Evolutionary conservation across 2,329 filamentous ascomycete species (phyloP), one percentile per base, ranked within the genome.

Genomic region (Pseudogymnoascus verrucosus): DNA sequence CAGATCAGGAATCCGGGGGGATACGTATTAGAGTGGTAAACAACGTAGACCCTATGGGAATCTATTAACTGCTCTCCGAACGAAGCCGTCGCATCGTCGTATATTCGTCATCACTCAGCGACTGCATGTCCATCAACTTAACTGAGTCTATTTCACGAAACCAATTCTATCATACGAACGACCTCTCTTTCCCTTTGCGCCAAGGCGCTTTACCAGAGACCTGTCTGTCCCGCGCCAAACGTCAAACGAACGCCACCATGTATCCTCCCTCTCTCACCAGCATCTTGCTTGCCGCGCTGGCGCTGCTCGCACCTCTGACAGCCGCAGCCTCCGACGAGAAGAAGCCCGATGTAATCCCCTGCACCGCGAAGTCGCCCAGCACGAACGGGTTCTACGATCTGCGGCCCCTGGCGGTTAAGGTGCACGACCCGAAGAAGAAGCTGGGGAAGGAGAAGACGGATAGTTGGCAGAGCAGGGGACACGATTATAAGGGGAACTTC

Each of bases 401-500:
- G 31, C 70, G 71, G 66, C 64, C 70, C 36, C 65, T 74, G 21
- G 69, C 71, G n/a, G 68, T 73, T 47, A 14, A 66, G 34, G 67
- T 67, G 10, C 65, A 66, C 2, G 64, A 68, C 54, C 69, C 70
- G 14, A 67, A 69, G 8, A 75, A 76, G 64, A 78, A 77, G 65
- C 71, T 75, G 42, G 72, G 73, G 54, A 80, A 87, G 69, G 80
- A 78, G 11, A 83, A 86, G 42, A 80, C 80, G 63, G 79, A 84
- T 65, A 87, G 80, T 71, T 84, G 82, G 78, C 81, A 85, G 67
- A 85, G 88, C 6, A 83, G 83, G 65, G 90, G 90, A 36, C 89
- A 86, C 74, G 90, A 93, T 75, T 90, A 92, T 69, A 85, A 84
- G 67, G 84, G 85, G 67, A 93, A 93, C 77, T 95, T 95, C 71